Evolutionary conservation across 2,329 filamentous ascomycete genomes (phyloP), one percentile per base, ranked within the genome.

Genomic region (Trichoderma sp.): DNA sequence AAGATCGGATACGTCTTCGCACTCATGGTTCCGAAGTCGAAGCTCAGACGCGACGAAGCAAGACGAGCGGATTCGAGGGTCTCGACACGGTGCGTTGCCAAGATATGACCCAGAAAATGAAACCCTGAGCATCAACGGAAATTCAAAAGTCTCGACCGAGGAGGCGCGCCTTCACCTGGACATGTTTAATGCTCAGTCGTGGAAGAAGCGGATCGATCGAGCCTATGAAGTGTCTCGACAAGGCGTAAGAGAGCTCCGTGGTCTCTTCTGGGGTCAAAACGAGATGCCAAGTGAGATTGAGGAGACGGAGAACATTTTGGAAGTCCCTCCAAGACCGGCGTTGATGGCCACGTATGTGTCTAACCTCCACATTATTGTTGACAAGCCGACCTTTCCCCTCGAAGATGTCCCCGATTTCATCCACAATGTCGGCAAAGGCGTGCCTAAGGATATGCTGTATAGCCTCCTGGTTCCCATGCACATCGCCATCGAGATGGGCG

Each of bases 331-430:
- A 72, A 87, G 96, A 32, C 95, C 96, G 18, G 91, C 92, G 8
- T 84, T 99, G 16, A 90, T 97, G 89, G 87, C 90, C 3, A 85
- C 92, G 6, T 82, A 93, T 54, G 89, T 98, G 73, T 93, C 90
- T 70, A 95, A 99, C 77, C 83, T 99, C 37, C 91, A 95, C 71
- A 85, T 99, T 67, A 84, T 89, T 37, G 85, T 99, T 69, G 96
- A 98, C 79, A 97, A 97, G 77, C 96, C 96, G 0, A 95, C 92
- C 0, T 99, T 99, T 77, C 91, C 94, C 0, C 83, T 97, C 69
- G 84, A 88, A 3, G 90, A 97, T 14, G 88, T 95, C 66, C 92
- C 95, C 0, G 87, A 91, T 18, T 99, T 97, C 77, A 83, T 99
- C 30, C 87, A 97, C 76, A 88, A 89, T 59, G 90, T 98, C 69